These are phyloP conservation scores for Populus trichocarpa DNA, from an alignment of 441 rosid genomes.

Conservation along the genomic window DNA sequence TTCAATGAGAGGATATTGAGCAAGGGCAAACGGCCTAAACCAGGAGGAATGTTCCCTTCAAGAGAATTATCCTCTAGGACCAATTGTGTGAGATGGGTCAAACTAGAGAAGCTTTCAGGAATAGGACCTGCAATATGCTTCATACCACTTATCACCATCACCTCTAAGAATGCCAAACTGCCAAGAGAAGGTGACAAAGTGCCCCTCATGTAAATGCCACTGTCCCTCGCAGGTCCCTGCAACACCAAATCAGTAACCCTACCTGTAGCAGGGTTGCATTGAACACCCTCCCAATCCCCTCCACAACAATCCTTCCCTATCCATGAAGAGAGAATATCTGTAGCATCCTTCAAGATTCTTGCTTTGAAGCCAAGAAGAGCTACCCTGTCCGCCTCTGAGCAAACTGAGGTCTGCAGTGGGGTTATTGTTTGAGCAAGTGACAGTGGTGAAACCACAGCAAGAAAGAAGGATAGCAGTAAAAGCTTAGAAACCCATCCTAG, in stretches of 20 bases:
- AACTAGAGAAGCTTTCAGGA: slow-evolving; percentile 54
- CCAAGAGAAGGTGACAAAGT: slow-evolving; percentile 70
- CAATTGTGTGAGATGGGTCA: slow-evolving; percentile 48
- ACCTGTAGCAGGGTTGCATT: slow-evolving; percentile 65
- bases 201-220: slow-evolving; percentile 69
- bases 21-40: slow-evolving; percentile 46
- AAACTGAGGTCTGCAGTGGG: slow-evolving; percentile 24
- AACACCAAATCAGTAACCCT: slow-evolving; percentile 60
- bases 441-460: slow-evolving; percentile 27
- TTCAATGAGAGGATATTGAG: slow-evolving; percentile 55
- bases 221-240: slow-evolving; percentile 47
- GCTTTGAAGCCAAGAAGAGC: slow-evolving; percentile 79
- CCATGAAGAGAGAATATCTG: slow-evolving; percentile 72
- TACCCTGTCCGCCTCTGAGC: slow-evolving; percentile 64
- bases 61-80: slow-evolving; percentile 78
- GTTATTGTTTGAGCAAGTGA: slow-evolving; percentile 20
- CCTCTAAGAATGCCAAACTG: slow-evolving; percentile 51
- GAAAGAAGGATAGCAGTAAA: slow-evolving; percentile 33
- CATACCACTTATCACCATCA: slow-evolving; percentile 61
- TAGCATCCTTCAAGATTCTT: slow-evolving; percentile 66
- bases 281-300: slow-evolving; percentile 94
- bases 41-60: slow-evolving; percentile 60
- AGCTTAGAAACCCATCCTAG: slow-evolving; percentile 51
- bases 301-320: slow-evolving; percentile 66
- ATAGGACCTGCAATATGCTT: slow-evolving; percentile 75